Evolutionary conservation across 495 filamentous ascomycete genomes (phyloP).

Genomic region (Hypoxylon rickii): DNA sequence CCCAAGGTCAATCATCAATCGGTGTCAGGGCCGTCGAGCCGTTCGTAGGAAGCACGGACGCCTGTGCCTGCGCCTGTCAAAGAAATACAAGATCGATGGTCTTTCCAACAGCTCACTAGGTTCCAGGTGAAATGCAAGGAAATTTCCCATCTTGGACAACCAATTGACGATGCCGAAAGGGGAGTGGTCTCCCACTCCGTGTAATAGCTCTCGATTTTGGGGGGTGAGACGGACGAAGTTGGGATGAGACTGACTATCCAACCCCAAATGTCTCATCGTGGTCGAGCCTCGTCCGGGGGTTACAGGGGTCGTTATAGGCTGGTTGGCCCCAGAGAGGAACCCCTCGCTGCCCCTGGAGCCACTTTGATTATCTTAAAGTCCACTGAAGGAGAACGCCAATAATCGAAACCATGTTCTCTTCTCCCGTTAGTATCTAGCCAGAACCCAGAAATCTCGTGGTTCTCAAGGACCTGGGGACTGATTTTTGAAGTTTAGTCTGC

Average conservation of each 20-base stretch:
- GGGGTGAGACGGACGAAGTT: slow-evolving; percentile 32
- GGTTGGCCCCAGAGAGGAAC: slow-evolving; percentile 3
- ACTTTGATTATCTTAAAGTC: slow-evolving; percentile 23
- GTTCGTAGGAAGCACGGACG: neutral
- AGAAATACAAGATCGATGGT: slow-evolving; percentile 9
- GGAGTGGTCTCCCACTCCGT: slow-evolving; percentile 18
- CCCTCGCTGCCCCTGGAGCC: slow-evolving; percentile 30
- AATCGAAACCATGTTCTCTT: slow-evolving; percentile 3
- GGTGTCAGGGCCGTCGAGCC: slow-evolving; percentile 30
- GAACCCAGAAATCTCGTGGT: slow-evolving; percentile 12
- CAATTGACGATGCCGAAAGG: slow-evolving; percentile 5
- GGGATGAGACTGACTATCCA: slow-evolving; percentile 41
- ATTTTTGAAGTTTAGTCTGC: neutral
- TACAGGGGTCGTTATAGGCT: slow-evolving; percentile 25
- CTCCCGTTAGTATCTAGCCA: neutral
- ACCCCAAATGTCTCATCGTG: slow-evolving; percentile 35
- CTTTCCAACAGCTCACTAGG: slow-evolving; percentile 21
- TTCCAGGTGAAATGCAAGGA: neutral
- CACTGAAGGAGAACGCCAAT: slow-evolving; percentile 2
- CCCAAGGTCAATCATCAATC: neutral
- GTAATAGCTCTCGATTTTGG: slow-evolving; percentile 21
- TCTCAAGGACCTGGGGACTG: neutral
- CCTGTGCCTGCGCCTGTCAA: slow-evolving; percentile 9
- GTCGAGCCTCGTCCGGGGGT: slow-evolving; percentile 33
- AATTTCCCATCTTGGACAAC: slow-evolving; percentile 13